These are phyloP conservation scores for Kurtzmaniella cleridarum DNA, from an alignment of 805 yeast species.

Conservation along the genomic window DNA sequence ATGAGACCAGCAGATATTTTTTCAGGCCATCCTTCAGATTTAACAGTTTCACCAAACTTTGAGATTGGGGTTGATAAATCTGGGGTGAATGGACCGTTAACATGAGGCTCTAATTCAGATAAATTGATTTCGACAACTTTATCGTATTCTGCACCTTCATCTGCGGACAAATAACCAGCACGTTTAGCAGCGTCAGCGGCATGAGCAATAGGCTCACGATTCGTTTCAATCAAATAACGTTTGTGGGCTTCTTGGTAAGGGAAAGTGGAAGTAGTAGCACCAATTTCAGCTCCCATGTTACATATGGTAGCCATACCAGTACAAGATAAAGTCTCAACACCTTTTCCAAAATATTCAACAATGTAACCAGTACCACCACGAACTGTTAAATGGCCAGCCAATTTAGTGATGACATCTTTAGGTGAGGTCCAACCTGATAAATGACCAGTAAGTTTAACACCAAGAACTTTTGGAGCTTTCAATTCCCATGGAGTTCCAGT, in stretches of 20 bases:
- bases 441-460: constrained; percentile 87
- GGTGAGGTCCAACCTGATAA: constrained; percentile 95
- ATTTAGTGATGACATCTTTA: constrained; percentile 88
- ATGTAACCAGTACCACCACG: constrained; percentile 98
- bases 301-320: constrained; percentile 99
- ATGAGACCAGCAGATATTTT: constrained; percentile 88
- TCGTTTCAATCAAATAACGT: constrained; percentile 78
- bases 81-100: constrained; percentile 98
- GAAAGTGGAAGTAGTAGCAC: constrained; percentile 97
- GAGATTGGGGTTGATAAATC: constrained; percentile 93
- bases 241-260: constrained; percentile 83
- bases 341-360: constrained; percentile 95
- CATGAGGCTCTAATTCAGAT: constrained; percentile 83
- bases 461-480: constrained; percentile 92
- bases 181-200: constrained; percentile 60
- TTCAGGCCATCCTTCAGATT: constrained; percentile 78
- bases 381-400: constrained; percentile 91
- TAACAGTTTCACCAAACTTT: constrained; percentile 66
- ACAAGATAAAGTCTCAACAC: constrained; percentile 82
- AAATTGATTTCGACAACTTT: constrained; percentile 87
- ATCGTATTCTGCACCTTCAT: constrained; percentile 86
- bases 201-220: constrained; percentile 76
- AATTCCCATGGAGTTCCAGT: constrained; percentile 98
- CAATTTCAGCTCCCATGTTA: constrained; percentile 99
- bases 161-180: constrained; percentile 70